Conservation (phyloP, 2,329 filamentous ascomycete species). For the Colletotrichum lupini region DNA sequence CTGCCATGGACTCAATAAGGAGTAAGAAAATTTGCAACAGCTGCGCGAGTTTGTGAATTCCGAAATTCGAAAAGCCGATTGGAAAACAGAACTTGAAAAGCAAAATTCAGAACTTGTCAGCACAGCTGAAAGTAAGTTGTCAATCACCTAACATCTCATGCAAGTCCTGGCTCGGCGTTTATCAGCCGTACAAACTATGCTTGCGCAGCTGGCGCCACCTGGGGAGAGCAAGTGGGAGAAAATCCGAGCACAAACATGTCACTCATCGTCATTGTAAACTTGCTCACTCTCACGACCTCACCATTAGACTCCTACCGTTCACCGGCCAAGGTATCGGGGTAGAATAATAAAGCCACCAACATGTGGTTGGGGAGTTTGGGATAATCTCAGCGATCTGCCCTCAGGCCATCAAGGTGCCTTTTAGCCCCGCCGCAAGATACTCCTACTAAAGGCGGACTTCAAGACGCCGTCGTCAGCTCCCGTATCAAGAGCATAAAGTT, state of each 20-base stretch:
- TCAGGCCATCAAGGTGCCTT: slow-evolving; percentile 6
- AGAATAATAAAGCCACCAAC: not conserved
- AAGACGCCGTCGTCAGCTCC: too few species aligned
- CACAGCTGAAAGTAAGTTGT: slow-evolving; percentile 5
- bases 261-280: not conserved
- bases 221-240: not conserved
- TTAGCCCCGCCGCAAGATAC: not conserved
- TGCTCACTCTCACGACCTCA: not conserved
- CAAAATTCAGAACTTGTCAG: not conserved
- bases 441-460: not conserved
- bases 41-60: not conserved
- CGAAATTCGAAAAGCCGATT: not conserved
- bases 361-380: too few species aligned
- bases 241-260: not conserved
- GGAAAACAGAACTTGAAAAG: not conserved
- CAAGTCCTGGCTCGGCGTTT: slow-evolving; percentile 14
- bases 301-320: not conserved
- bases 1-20: not conserved
- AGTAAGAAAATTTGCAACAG: not conserved
- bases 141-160: slow-evolving; percentile 13
- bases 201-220: not conserved
- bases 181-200: not conserved
- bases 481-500: not conserved
- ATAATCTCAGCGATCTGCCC: not conserved
- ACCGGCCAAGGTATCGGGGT: too few species aligned